Base-by-base conservation (phyloP, 1,284 basidiomycete species). In the Malassezia obtusa region DNA sequence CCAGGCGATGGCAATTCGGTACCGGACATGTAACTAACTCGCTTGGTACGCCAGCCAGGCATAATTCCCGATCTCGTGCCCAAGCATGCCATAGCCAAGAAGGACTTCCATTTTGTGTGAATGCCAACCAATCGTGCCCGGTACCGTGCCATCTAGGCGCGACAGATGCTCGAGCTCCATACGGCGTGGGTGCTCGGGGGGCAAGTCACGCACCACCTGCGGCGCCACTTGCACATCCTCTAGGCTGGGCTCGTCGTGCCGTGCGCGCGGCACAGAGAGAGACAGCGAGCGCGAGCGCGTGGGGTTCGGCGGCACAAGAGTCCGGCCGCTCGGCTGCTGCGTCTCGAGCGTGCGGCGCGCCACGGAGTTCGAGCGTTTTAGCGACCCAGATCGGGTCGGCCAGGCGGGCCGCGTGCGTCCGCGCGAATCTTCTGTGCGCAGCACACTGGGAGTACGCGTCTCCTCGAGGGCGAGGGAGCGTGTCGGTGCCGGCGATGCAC, bases 51-150 rank as follows among this genome's bases (percentile, higher is more conserved):
- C 63, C 7, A 61, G 57, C 45, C 64, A 52, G 3, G 71, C 90
- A 63, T 92, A 94, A 58, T 92, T 75, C 5, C 90, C 90, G 62
- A 87, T 87, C 75, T 94, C 91, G 14, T 88, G 80, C 3, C 89
- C 90, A 32, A 92, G 77, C 81, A 95, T 84, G 12, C 90, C 90
- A 67, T 85, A 80, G 3, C 90, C 90, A 63, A 86, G 83, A 53
- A 95, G 74, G 49, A 94, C 87, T 81, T 96, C 91, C 89, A 95
- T 91, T 78, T 98, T 98, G 48, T 89, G 78, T 31, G 86, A 83
- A 76, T 95, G 89, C 91, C 92, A 98, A 0, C 92, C 92, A 1
- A 90, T 82, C 4, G 84, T 86, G 66, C 85, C 88, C 64, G 80
- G 84, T 3, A 94, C 90, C 64, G 89, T 87, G 1, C 89, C 89